Percentiles rank a stretch among this genome's conserved stretches.
Evolutionary conservation across 371 early-diverging fungal species (phyloP).

Genomic region (Capniomyces stellatus): DNA sequence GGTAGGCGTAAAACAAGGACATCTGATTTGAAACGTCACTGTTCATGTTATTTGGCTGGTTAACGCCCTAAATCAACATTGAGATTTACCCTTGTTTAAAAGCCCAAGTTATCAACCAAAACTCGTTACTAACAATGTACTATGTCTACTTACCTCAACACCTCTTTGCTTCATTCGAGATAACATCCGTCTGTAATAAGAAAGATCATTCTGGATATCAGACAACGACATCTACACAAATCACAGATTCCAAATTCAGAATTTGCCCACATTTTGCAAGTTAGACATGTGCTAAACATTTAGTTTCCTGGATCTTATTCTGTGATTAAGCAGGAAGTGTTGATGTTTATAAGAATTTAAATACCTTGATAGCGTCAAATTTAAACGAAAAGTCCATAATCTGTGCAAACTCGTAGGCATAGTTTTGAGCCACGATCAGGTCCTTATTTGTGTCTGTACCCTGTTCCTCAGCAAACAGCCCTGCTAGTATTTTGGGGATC

Average conservation of each 20-base stretch:
- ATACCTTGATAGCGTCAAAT: constrained; percentile 78
- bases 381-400: constrained; percentile 68
- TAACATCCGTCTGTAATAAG: constrained; percentile 82
- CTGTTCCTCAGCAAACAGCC: constrained; percentile 55
- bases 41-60: constrained; percentile 32
- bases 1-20: constrained; percentile 86
- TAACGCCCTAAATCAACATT: constrained; percentile 15
- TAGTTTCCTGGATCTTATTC: not conserved
- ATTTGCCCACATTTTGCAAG: too few relatives aligned
- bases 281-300: too few relatives aligned
- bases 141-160: not conserved
- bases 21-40: constrained; percentile 81
- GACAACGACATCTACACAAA: constrained; percentile 62
- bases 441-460: constrained; percentile 55
- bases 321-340: not conserved
- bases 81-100: too few relatives aligned
- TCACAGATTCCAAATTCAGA: too few relatives aligned
- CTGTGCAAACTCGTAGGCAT: constrained; percentile 34
- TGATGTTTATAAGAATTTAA: not conserved
- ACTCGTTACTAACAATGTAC: not conserved
- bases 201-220: constrained; percentile 87
- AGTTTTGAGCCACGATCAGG: constrained; percentile 3
- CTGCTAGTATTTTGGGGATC: constrained; percentile 51
- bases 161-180: constrained; percentile 39
- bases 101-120: too few relatives aligned